These are phyloP conservation scores for Laburnicola sp. DNA, from an alignment of 2,329 filamentous ascomycete genomes.

Conservation along the genomic window DNA sequence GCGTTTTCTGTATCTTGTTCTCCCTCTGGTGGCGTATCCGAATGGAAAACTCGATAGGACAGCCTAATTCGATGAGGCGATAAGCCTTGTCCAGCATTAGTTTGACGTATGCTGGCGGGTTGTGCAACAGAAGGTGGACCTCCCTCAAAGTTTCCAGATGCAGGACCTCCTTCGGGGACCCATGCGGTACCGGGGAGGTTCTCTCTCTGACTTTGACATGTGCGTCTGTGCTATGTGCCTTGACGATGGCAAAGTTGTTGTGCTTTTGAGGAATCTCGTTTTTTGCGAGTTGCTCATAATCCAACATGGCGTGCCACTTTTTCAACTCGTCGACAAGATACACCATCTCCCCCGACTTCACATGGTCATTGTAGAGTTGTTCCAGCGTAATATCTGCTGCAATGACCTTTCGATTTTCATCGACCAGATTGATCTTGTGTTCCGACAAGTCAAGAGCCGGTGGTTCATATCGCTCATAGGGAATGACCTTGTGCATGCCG, in stretches of 20 bases:
- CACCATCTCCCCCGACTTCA: slow-evolving; percentile 28
- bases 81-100: slow-evolving; percentile 28
- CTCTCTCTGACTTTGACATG: neutral
- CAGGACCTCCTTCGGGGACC: slow-evolving; percentile 1
- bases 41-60: slow-evolving; percentile 29
- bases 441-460: slow-evolving; percentile 12
- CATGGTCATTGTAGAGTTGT: slow-evolving; percentile 22
- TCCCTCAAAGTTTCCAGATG: slow-evolving; percentile 22
- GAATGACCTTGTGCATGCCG: slow-evolving; percentile 32
- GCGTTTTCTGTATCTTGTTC: slow-evolving; percentile 3
- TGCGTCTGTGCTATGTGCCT: slow-evolving; percentile 3
- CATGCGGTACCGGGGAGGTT: neutral
- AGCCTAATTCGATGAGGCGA: slow-evolving; percentile 24
- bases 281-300: slow-evolving; percentile 5
- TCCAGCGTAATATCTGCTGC: slow-evolving; percentile 10
- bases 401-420: neutral
- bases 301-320: neutral
- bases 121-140: slow-evolving; percentile 20
- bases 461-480: slow-evolving; percentile 18
- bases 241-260: slow-evolving; percentile 17
- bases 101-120: slow-evolving; percentile 12
- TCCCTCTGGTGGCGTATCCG: slow-evolving; percentile 8
- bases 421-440: slow-evolving; percentile 26
- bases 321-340: slow-evolving; percentile 12
- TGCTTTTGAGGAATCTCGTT: neutral